Conservation (phyloP, 2,329 filamentous ascomycete genomes). For the Pseudocercospora crystallina region DNA sequence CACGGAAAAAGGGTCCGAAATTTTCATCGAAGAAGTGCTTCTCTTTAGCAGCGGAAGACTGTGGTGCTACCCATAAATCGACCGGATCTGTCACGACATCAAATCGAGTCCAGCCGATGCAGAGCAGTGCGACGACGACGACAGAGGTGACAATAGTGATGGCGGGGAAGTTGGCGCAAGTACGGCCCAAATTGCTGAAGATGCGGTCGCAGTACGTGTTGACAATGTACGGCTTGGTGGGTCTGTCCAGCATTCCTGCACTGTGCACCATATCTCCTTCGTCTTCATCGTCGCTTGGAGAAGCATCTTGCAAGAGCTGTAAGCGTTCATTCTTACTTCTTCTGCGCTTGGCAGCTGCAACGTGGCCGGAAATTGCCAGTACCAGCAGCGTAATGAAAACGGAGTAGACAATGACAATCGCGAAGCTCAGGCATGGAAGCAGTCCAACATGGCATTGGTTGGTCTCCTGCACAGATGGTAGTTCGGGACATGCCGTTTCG, state of each 20-base stretch:
- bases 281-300: slow-evolving; percentile 87
- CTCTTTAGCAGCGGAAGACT: slow-evolving; percentile 84
- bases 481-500: slow-evolving; percentile 75
- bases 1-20: slow-evolving; percentile 94
- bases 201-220: slow-evolving; percentile 79
- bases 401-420: slow-evolving; percentile 82
- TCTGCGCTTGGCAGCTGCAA: slow-evolving; percentile 72
- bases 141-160: slow-evolving; percentile 78
- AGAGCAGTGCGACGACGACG: slow-evolving; percentile 74
- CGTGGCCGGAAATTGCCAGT: slow-evolving; percentile 68
- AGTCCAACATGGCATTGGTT: slow-evolving; percentile 78
- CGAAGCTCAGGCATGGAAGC: slow-evolving; percentile 91
- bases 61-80: slow-evolving; percentile 92
- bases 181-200: slow-evolving; percentile 77
- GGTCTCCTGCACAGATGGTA: slow-evolving; percentile 71
- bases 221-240: slow-evolving; percentile 74
- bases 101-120: slow-evolving; percentile 84
- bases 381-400: slow-evolving; percentile 68
- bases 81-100: slow-evolving; percentile 89
- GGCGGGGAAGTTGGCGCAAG: slow-evolving; percentile 78
- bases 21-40: slow-evolving; percentile 91
- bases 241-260: slow-evolving; percentile 73
- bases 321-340: slow-evolving; percentile 76
- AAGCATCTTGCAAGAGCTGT: slow-evolving; percentile 80
- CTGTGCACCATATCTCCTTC: slow-evolving; percentile 81